Evolutionary conservation across 2,329 filamentous ascomycete species (phyloP), one percentile per base, ranked within the genome.

Genomic region (Fusarium keratoplasticum): DNA sequence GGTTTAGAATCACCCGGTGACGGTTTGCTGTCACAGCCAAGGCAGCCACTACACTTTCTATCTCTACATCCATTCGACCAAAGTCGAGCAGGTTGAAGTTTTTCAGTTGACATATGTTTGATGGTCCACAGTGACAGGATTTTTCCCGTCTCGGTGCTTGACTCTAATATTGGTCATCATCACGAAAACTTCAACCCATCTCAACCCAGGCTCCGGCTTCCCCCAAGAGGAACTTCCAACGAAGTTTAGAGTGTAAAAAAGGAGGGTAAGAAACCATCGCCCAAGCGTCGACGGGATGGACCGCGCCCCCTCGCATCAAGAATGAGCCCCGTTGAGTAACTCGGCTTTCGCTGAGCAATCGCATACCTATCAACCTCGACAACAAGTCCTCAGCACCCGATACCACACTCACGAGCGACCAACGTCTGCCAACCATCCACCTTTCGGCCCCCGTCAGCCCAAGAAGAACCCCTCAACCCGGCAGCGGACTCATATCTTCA

Each of bases 291-390:
- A 76, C 71, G 75, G 71, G 67, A 72, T 73, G 36, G 47, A 52
- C 47, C 25, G 58, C 69, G 36, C 86, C 93, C 93, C 93, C 95
- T 98, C 95, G 95, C 93, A 90, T 95, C 96, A 93, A 98, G 95
- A 98, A 98, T 98, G 95, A 98, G 96, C 96, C 96, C 96, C 96
- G 97, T 98, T 95, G 95, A 98, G 96, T 98, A 97, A 98, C 94
- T 89, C 85, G 83, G 86, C 78, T 80, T 78, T 82, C 77, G 71
- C 81, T 78, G 82, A 86, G 94, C 94, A 98, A 98, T 98, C 96
- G 95, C 96, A 98, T 98, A 92, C 93, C 96, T 98, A 91, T 97
- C 88, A 90, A 94, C 89, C 93, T 91, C 92, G 96, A 98, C 96
- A 93, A 98, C 93, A 90, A 87, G 85, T 83, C 87, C 85, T 88